Evolutionary conservation across 1,284 basidiomycete genomes (phyloP), one percentile per base, ranked within the genome.

Genomic region (Singerocomus inundabilis): DNA sequence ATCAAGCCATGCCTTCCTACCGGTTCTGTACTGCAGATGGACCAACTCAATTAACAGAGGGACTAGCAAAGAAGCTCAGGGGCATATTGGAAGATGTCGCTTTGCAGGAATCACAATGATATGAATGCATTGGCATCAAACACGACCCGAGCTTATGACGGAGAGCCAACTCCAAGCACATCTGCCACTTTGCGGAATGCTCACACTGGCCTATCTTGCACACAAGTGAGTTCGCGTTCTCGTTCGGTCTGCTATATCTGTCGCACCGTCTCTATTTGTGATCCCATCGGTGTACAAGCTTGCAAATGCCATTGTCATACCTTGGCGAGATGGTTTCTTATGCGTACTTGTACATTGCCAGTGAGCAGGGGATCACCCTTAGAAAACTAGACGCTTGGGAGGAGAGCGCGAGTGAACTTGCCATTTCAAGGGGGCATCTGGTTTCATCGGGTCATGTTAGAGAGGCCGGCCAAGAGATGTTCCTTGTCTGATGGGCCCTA

Each of bases 1-100:
- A 91, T 58, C 79, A 85, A 58, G 75, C 84, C 2, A 91, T 91
- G 88, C 87, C 88, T 0, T 76, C 87, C 5, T 91, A 91, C 63
- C 80, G 88, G 25, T 57, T 91, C 15, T 87, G 83, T 64, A 91
- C 88, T 0, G 63, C 75, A 5, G 85, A 89, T 54, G 88, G 87
- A 1, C 70, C 85, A 0, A 72, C 75, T 1, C 77, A 80, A 50
- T 73, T 90, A 36, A 85, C 85, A 0, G 77, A 80, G 5, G 84
- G 84, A 3, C 71, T 88, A 9, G 73, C 77, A 28, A 58, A 66
- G 50, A 72, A 76, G 42, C 71, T 88, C 21, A 66, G 67, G 30
- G 60, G 64, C 35, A 37, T 72, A 16, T 57, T 80, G 30, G 62
- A 69, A 43, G 37, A 32, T 4, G 51, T 56, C 3, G 59, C 53